These are phyloP conservation scores for Flaveria linearis DNA, from an alignment of 129 eudicot genomes.

Conservation along the genomic window DNA sequence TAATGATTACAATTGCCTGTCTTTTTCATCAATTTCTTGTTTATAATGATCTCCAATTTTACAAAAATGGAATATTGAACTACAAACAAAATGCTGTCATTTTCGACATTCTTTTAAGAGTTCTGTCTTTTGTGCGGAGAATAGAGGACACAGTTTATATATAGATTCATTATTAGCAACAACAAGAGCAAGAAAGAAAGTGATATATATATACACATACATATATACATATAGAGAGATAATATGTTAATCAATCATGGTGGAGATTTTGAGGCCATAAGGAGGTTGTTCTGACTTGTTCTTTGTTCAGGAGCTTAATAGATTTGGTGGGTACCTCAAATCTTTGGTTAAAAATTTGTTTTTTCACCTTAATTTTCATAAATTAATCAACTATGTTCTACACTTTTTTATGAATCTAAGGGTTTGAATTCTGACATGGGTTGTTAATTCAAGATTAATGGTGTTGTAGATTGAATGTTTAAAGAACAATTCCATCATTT, in stretches of 20 bases:
- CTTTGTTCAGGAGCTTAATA: conserved; percentile 21
- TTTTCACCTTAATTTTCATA: conserved; percentile 5
- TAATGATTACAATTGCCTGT: conserved; percentile 16
- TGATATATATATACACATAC: conserved; percentile 21
- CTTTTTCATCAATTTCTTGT: conserved; percentile 7
- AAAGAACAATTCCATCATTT: not conserved
- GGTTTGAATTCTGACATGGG: conserved; percentile 12
- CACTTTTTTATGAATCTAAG: not conserved
- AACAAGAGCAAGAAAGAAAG: conserved; percentile 32
- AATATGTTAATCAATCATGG: conserved; percentile 31
- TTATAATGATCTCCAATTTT: not conserved
- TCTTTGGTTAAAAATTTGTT: conserved; percentile 27
- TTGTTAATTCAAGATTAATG: conserved; percentile 1
- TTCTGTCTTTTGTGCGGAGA: conserved; percentile 45
- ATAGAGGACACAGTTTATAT: conserved; percentile 38
- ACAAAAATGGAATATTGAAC: conserved; percentile 11
- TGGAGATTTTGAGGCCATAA: conserved; percentile 39
- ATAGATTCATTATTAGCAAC: conserved; percentile 28
- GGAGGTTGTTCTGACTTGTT: conserved; percentile 34
- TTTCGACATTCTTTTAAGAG: conserved; percentile 32
- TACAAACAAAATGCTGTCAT: conserved; percentile 53
- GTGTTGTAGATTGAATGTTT: not conserved
- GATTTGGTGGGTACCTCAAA: conserved; percentile 43
- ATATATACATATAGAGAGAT: not conserved
- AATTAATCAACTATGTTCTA: not conserved